Evolutionary conservation across 2,329 filamentous ascomycete species (phyloP).

Genomic region (Remersonia thermophila): DNA sequence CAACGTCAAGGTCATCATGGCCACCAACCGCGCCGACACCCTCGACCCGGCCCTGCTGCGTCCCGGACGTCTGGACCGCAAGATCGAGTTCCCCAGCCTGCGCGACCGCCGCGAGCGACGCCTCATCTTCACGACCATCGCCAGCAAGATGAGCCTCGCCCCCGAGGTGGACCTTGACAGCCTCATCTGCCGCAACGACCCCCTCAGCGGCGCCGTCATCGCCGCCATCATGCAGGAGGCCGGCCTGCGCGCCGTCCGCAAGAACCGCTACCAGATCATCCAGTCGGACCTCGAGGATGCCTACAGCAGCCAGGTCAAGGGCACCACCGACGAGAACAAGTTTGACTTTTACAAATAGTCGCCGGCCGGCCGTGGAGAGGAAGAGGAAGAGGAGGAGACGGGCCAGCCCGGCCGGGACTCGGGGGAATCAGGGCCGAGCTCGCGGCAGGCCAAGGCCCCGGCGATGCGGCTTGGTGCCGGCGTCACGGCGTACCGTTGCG

Average conservation of each 20-base stretch:
- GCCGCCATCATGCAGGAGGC: constrained; percentile 99
- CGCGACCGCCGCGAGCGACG: constrained; percentile 88
- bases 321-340: constrained; percentile 50
- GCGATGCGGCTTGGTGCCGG: no score
- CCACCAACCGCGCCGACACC: constrained; percentile 95
- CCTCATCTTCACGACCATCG: constrained; percentile 95
- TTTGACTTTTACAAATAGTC: constrained; percentile 81
- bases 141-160: constrained; percentile 89
- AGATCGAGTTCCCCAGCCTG: constrained; percentile 97
- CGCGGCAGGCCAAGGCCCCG: no score
- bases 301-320: constrained; percentile 95
- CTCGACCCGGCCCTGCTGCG: constrained; percentile 89
- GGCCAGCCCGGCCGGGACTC: no score
- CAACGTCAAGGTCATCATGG: constrained; percentile 99
- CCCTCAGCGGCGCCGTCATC: constrained; percentile 87
- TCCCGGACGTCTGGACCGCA: constrained; percentile 88
- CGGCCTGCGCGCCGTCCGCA: constrained; percentile 81
- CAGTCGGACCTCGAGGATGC: constrained; percentile 94
- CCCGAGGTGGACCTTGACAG: constrained; percentile 95
- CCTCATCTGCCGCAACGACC: constrained; percentile 92
- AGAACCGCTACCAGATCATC: constrained; percentile 99
- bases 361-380: no score
- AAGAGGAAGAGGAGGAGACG: no score
- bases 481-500: no score
- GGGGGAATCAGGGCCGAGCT: no score